A percentile compares a stretch with the other conserved stretches of the same genome.
phyloP scores from a whole-genome alignment of 2,329 filamentous ascomycete genomes.

The Arthrobotrys musiformis region DNA sequence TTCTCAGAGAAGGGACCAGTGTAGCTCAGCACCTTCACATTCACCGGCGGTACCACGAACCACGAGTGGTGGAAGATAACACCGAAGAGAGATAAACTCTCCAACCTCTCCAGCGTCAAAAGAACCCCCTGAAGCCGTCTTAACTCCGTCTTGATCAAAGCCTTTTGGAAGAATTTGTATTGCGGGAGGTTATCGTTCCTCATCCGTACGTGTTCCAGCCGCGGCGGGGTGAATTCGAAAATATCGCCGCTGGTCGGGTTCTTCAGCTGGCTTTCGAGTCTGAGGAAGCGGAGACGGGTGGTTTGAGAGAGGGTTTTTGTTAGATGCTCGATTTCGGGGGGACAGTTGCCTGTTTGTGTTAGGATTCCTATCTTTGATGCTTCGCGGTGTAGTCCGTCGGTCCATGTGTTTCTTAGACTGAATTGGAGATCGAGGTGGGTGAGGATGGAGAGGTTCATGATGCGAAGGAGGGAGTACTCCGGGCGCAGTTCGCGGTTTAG shows the following conservation, averaged over 20 bases:
- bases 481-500: neutral
- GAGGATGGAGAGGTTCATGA: neutral
- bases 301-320: neutral
- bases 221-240: too few relatives aligned
- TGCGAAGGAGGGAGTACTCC: neutral
- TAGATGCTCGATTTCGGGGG: neutral
- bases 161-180: too few relatives aligned
- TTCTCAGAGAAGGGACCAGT: neutral
- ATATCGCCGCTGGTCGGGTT: too few relatives aligned
- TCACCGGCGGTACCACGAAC: neutral
- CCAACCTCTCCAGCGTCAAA: neutral
- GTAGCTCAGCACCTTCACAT: neutral
- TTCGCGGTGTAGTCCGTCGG: neutral
- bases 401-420: neutral
- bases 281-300: neutral
- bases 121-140: neutral
- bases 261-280: neutral
- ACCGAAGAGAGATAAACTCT: neutral
- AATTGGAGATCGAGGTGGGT: neutral
- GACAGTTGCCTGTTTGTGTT: neutral
- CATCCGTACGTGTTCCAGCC: too few relatives aligned
- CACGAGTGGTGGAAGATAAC: constrained; percentile 7
- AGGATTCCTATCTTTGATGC: neutral
- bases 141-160: neutral
- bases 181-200: too few relatives aligned